phyloP scores from a whole-genome alignment of 805 yeast genomes.

The Wickerhamomyces ciferrii region DNA sequence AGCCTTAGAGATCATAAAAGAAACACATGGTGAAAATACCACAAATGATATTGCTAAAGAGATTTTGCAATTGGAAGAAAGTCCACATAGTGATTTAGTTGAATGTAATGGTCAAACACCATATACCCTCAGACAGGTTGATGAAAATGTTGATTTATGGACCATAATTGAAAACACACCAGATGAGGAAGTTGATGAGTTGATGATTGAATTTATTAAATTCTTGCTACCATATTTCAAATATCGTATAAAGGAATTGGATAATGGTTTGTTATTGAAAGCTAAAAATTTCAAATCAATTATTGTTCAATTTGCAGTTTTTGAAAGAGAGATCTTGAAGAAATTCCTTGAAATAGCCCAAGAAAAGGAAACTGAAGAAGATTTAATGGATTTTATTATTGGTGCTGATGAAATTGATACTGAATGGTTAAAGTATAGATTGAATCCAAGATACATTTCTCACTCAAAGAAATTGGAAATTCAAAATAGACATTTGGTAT shows the following conservation, averaged over 20 bases:
- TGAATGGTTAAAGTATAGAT: conserved; percentile 18
- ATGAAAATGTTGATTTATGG: conserved; percentile 9
- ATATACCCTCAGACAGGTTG: conserved; percentile 9
- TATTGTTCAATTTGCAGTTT: conserved; percentile 10
- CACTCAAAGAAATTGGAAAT: neutral
- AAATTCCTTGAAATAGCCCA: conserved; percentile 5
- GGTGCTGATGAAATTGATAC: conserved; percentile 18
- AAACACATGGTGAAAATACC: conserved; percentile 3
- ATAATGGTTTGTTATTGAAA: conserved; percentile 1
- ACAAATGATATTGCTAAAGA: conserved; percentile 9
- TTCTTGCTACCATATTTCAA: conserved; percentile 14
- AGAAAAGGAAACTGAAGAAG: conserved; percentile 3
- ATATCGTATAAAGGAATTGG: conserved; percentile 4
- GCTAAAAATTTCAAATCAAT: conserved; percentile 5
- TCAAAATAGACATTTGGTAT: neutral
- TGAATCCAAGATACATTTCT: conserved; percentile 10
- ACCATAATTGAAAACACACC: conserved; percentile 8
- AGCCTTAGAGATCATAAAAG: conserved; percentile 15
- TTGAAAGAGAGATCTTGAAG: conserved; percentile 11
- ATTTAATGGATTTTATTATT: conserved; percentile 11
- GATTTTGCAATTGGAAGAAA: conserved; percentile 13
- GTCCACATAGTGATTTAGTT: conserved; percentile 15
- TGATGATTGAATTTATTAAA: conserved; percentile 15
- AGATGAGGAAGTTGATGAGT: conserved; percentile 14
- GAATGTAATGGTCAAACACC: conserved; percentile 16